These are phyloP conservation scores for Aspergillus chevalieri DNA, from an alignment of 2,329 filamentous ascomycete species.

Conservation along the genomic window DNA sequence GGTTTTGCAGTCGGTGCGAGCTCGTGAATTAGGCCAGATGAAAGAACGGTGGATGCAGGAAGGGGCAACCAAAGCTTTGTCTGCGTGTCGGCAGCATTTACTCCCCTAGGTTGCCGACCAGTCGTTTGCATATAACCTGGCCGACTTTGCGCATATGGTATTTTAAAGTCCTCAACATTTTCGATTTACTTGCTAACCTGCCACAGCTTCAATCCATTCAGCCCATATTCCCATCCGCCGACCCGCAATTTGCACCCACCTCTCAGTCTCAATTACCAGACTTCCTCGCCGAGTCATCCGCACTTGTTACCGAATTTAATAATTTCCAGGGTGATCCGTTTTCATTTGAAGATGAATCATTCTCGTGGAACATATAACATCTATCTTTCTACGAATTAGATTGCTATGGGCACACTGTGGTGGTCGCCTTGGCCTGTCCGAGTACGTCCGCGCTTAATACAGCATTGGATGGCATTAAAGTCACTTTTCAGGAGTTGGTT, in stretches of 20 bases:
- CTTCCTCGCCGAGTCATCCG: constrained; percentile 8
- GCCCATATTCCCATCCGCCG: neutral
- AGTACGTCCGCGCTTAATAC: too few relatives aligned
- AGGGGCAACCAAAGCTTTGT: constrained; percentile 18
- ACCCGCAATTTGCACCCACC: neutral
- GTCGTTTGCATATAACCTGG: neutral
- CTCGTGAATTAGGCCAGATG: constrained; percentile 18
- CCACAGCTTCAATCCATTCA: constrained; percentile 4
- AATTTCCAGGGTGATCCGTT: constrained; percentile 13
- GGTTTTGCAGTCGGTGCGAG: constrained; percentile 23
- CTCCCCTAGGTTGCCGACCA: constrained; percentile 5
- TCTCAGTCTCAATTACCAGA: constrained; percentile 7
- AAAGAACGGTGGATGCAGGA: constrained; percentile 21
- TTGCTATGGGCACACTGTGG: too few relatives aligned
- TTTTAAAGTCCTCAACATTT: neutral
- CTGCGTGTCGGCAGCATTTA: constrained; percentile 14
- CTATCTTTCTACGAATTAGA: too few relatives aligned
- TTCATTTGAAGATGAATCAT: constrained; percentile 12
- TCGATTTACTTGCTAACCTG: constrained; percentile 1
- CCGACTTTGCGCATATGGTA: constrained; percentile 6
- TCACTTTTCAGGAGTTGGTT: too few relatives aligned
- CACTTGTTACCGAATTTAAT: constrained; percentile 11
- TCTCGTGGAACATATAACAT: constrained; percentile 12
- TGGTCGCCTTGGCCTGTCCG: too few relatives aligned
- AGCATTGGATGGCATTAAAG: too few relatives aligned